Evolutionary conservation across 257 asterid genomes (phyloP).

Genomic region (Solanum pinnatisectum): DNA sequence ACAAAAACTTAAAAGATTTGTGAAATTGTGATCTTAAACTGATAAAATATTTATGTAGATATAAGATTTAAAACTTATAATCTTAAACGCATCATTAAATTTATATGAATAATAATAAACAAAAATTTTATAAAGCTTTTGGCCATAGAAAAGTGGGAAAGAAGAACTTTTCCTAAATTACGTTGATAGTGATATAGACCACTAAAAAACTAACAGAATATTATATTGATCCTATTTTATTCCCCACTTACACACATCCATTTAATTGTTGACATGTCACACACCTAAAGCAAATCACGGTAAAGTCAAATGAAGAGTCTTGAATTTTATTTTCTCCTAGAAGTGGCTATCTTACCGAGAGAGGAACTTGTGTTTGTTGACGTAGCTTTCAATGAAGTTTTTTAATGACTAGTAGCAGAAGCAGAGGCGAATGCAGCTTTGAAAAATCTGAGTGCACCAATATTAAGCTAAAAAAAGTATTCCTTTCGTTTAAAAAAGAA

Average conservation of each 20-base stretch:
- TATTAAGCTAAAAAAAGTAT: too few species aligned
- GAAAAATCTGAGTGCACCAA: too few species aligned
- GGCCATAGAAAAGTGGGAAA: background rate
- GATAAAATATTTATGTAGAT: background rate
- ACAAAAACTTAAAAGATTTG: background rate
- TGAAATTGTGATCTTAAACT: background rate
- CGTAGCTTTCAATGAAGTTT: background rate
- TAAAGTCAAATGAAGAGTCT: background rate
- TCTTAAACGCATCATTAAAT: background rate
- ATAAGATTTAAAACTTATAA: background rate
- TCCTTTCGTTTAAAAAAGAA: too few species aligned
- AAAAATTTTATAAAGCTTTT: background rate
- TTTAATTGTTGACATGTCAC: slow-evolving; percentile 12
- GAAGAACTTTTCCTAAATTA: background rate
- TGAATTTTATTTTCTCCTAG: background rate
- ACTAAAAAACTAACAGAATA: slow-evolving; percentile 5
- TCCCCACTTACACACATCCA: slow-evolving; percentile 10
- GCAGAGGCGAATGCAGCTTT: too few species aligned
- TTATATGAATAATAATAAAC: background rate
- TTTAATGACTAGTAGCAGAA: background rate
- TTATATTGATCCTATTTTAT: background rate
- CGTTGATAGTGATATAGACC: slow-evolving; percentile 21
- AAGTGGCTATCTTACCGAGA: background rate
- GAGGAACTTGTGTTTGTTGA: background rate
- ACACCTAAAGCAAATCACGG: background rate